Evolutionary conservation across 2,329 filamentous ascomycete genomes (phyloP).

Genomic region (Fusarium brevicatenulatum): DNA sequence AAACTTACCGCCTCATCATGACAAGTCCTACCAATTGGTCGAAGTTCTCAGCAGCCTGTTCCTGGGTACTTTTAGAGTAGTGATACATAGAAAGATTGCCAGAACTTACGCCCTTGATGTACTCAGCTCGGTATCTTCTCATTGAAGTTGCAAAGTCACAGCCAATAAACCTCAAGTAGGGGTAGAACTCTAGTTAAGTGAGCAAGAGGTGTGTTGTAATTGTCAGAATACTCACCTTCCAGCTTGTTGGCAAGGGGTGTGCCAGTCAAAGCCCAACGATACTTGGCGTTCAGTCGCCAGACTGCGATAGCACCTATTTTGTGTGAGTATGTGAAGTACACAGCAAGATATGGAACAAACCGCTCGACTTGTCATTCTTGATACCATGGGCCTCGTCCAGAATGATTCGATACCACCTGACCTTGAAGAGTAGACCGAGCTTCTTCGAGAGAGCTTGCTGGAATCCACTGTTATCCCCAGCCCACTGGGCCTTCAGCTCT

Average conservation of each 20-base stretch:
- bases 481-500: background rate
- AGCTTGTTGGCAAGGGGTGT: constrained; percentile 41
- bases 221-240: no score
- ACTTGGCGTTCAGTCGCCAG: constrained; percentile 43
- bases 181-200: constrained; percentile 47
- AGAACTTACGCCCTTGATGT: background rate
- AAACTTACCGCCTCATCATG: constrained; percentile 39
- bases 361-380: constrained; percentile 56
- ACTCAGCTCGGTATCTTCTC: constrained; percentile 25
- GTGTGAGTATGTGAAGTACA: background rate
- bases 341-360: constrained; percentile 21
- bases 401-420: constrained; percentile 62
- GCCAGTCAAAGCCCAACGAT: constrained; percentile 50
- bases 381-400: constrained; percentile 68
- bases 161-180: constrained; percentile 49
- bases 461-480: constrained; percentile 27
- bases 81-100: accelerated
- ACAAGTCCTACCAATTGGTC: constrained; percentile 34
- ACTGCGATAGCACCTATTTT: constrained; percentile 33
- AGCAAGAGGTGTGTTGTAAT: background rate
- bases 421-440: constrained; percentile 31
- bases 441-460: constrained; percentile 55
- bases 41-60: constrained; percentile 25
- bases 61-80: background rate
- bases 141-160: constrained; percentile 17